Conservation (phyloP, 75 land plant genomes). For the Sequoiadendron giganteum region DNA sequence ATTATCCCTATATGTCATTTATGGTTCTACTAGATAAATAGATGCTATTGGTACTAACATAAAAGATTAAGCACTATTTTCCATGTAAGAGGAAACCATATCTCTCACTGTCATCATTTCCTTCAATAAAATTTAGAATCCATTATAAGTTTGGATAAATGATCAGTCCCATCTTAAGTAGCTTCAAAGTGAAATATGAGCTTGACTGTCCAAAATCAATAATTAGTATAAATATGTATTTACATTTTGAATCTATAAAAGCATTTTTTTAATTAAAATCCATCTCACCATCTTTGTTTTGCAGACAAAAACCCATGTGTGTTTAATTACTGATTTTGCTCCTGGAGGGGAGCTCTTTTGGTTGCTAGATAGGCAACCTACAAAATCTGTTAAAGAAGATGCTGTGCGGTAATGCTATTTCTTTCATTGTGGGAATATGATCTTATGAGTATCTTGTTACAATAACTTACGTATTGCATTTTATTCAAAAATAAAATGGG, state of each 20-base stretch:
- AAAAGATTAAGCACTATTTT: too few relatives aligned
- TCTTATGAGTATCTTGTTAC: neutral
- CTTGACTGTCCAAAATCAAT: neutral
- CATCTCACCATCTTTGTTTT: constrained; percentile 7
- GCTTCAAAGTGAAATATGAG: neutral
- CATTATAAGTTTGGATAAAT: neutral
- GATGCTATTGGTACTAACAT: neutral
- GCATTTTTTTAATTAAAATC: neutral
- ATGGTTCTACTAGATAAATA: neutral
- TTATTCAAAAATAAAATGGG: neutral
- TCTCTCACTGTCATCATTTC: neutral
- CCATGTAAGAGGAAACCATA: too few relatives aligned
- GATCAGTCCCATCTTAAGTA: neutral
- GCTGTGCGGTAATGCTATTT: constrained; percentile 58
- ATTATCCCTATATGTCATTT: neutral
- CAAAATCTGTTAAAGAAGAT: constrained; percentile 80
- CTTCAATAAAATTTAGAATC: neutral
- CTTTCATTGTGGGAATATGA: neutral
- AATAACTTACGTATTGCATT: neutral
- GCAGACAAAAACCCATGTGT: constrained; percentile 92
- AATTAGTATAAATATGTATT: neutral
- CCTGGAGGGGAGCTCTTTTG: constrained; percentile 96
- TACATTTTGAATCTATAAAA: neutral
- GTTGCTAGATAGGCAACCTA: constrained; percentile 91
- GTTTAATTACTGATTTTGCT: constrained; percentile 93